Evolutionary conservation across 257 asterid genomes (phyloP).

Genomic region (Osmanthus fragrans): DNA sequence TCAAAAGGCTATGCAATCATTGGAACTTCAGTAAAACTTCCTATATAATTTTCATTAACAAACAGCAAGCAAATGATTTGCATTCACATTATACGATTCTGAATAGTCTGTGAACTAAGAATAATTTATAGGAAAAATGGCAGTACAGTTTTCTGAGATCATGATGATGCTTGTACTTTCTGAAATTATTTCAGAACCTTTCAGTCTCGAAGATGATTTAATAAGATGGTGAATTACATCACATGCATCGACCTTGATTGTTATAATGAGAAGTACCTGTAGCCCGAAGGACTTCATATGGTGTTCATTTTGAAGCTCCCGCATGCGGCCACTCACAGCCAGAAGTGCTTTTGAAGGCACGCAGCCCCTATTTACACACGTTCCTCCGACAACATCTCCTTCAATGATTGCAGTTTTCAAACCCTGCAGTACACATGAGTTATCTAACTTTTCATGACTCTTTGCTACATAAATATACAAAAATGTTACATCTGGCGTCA

Average conservation of each 20-base stretch:
- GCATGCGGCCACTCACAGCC: slow-evolving; percentile 91
- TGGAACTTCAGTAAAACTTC: neutral
- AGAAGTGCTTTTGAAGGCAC: slow-evolving; percentile 93
- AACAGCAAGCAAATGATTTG: neutral
- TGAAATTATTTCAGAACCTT: neutral
- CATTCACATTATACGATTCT: neutral
- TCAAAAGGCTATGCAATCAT: neutral
- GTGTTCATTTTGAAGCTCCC: slow-evolving; percentile 84
- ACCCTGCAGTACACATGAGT: slow-evolving; percentile 51
- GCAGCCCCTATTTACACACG: slow-evolving; percentile 89
- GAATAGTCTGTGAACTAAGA: slow-evolving; percentile 12
- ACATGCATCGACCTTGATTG: neutral
- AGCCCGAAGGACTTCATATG: slow-evolving; percentile 86
- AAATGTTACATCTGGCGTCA: slow-evolving; percentile 13
- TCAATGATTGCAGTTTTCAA: slow-evolving; percentile 86
- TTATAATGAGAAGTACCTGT: slow-evolving; percentile 56
- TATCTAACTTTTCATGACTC: neutral
- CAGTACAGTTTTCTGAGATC: neutral
- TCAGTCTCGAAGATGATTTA: slow-evolving; percentile 9
- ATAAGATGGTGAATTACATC: slow-evolving; percentile 4
- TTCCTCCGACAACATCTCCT: slow-evolving; percentile 89
- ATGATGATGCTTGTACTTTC: neutral
- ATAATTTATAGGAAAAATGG: slow-evolving; percentile 8
- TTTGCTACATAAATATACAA: slow-evolving; percentile 15
- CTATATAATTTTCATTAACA: neutral